These are phyloP conservation scores for Aspergillus intermedius DNA, from an alignment of 2,329 filamentous ascomycete species.

Conservation along the genomic window DNA sequence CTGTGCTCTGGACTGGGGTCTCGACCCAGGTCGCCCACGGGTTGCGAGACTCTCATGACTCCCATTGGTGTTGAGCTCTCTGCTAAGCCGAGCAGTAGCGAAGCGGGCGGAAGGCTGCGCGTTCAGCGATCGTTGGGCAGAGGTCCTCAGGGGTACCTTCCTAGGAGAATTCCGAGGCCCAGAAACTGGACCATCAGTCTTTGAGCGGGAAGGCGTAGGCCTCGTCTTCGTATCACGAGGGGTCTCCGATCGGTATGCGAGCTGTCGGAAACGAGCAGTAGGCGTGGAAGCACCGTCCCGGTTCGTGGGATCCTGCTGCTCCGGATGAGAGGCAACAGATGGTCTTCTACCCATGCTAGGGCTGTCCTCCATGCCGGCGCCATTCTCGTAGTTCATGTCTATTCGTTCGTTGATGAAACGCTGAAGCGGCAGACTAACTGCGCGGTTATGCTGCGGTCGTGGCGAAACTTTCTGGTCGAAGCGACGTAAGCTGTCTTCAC, in stretches of 20 bases:
- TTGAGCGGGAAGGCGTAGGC: slow-evolving; percentile 1
- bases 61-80: slow-evolving; percentile 25
- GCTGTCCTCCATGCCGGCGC: slow-evolving; percentile 7
- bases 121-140: slow-evolving; percentile 10
- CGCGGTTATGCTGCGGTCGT: slow-evolving; percentile 20
- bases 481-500: slow-evolving; percentile 25
- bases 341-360: slow-evolving; percentile 8
- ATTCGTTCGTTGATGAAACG: slow-evolving; percentile 35
- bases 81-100: slow-evolving; percentile 19
- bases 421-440: slow-evolving; percentile 32
- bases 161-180: slow-evolving; percentile 14
- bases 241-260: slow-evolving; percentile 9
- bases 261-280: slow-evolving; percentile 3
- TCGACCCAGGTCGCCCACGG: slow-evolving; percentile 8
- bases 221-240: slow-evolving; percentile 11
- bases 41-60: slow-evolving; percentile 27
- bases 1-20: slow-evolving; percentile 2
- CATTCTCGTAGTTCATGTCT: slow-evolving; percentile 20
- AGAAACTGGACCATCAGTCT: slow-evolving; percentile 5
- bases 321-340: slow-evolving; percentile 12
- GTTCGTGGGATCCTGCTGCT: slow-evolving; percentile 4
- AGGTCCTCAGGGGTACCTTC: slow-evolving; percentile 11
- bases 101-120: slow-evolving; percentile 14
- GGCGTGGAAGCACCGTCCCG: slow-evolving; percentile 10
- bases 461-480: slow-evolving; percentile 21